Percentiles rank a stretch among this genome's conserved stretches.
Conservation (phyloP, 352 stramenopile species). For the Thraustochytrium sp. region DNA sequence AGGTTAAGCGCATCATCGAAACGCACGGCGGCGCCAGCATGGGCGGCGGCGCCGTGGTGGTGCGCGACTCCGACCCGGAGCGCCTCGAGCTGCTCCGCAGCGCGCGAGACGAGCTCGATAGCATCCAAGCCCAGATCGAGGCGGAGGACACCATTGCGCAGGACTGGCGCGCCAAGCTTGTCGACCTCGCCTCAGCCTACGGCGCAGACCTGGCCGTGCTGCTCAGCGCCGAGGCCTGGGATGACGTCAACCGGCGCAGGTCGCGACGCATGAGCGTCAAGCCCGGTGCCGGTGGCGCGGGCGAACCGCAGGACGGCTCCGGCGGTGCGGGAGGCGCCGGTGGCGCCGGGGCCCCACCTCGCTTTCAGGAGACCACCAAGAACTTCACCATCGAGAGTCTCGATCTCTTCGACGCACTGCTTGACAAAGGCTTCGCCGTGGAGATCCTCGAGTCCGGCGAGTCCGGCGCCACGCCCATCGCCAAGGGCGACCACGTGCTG, state of each 20-base stretch:
- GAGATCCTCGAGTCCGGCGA: neutral
- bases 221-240: slow-evolving; percentile 23
- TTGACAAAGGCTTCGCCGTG: slow-evolving; percentile 10
- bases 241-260: slow-evolving; percentile 3
- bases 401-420: slow-evolving; percentile 24
- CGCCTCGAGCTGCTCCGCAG: slow-evolving; percentile 9
- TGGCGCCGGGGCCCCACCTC: neutral
- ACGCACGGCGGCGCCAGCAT: neutral
- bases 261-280: neutral
- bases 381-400: slow-evolving; percentile 22
- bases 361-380: slow-evolving; percentile 12
- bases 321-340: neutral
- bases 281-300: neutral
- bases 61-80: slow-evolving; percentile 11
- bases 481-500: neutral
- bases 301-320: neutral
- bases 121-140: slow-evolving; percentile 14
- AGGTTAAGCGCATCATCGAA: slow-evolving; percentile 28
- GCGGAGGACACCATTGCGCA: neutral
- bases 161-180: slow-evolving; percentile 27
- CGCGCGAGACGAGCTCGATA: slow-evolving; percentile 24
- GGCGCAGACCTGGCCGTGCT: neutral
- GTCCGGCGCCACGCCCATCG: neutral
- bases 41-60: neutral
- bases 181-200: slow-evolving; percentile 9